Evolutionary conservation across 257 asterid genomes (phyloP).

Genomic region (Thymus quinquecostatus): DNA sequence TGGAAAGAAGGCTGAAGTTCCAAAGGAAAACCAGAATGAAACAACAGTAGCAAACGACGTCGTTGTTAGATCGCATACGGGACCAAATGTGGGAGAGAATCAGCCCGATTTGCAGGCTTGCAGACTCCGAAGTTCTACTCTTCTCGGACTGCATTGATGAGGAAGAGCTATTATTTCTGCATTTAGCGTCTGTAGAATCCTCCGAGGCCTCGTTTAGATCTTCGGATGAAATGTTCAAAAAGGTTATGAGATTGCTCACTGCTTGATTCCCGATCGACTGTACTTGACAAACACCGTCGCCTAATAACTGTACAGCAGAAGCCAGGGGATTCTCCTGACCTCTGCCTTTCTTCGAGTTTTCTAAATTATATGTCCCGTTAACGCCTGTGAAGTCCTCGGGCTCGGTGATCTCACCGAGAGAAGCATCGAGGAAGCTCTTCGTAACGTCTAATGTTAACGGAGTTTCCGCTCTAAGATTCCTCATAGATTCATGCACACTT

Average conservation of each 20-base stretch:
- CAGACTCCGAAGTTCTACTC: constrained; percentile 69
- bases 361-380: constrained; percentile 37
- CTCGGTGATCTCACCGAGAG: constrained; percentile 70
- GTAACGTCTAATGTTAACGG: constrained; percentile 50
- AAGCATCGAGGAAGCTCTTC: constrained; percentile 49
- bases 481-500: constrained; percentile 63
- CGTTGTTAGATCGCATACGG: constrained; percentile 87
- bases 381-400: constrained; percentile 61
- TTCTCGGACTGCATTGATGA: constrained; percentile 77
- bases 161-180: constrained; percentile 45
- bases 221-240: constrained; percentile 75
- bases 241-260: constrained; percentile 84
- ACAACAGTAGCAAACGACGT: constrained; percentile 91
- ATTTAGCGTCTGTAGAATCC: constrained; percentile 37
- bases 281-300: constrained; percentile 93
- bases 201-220: constrained; percentile 68
- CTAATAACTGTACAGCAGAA: constrained; percentile 93
- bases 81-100: constrained; percentile 85
- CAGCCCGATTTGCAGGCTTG: constrained; percentile 78
- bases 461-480: constrained; percentile 48
- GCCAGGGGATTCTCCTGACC: constrained; percentile 75
- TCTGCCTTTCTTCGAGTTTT: constrained; percentile 49
- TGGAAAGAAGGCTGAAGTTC: constrained; percentile 96
- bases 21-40: constrained; percentile 86
- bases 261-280: constrained; percentile 96